Evolutionary conservation across 345 rosid species (phyloP), one percentile per base, ranked within the genome.

Genomic region (Eucalyptus albens): DNA sequence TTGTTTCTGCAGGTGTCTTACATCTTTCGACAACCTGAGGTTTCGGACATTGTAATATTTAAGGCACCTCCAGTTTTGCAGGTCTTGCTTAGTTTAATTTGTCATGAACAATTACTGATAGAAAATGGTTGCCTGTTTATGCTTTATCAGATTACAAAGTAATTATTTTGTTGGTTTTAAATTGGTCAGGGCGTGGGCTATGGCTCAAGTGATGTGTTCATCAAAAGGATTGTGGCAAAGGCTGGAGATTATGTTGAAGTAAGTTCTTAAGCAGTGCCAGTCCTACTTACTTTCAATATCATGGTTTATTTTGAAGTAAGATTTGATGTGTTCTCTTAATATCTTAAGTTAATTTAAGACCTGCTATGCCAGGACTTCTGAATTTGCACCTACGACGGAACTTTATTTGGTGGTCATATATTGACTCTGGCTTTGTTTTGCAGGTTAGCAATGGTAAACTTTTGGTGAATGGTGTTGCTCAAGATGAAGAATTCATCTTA

Each of bases 201-300:
- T 91, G 94, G 93, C 49, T 92, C 95, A 31, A 91, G 93, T 26
- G 99, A 94, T 90, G 98, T 95, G 55, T 96, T 96, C 91, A 95
- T 97, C 45, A 97, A 97, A 91, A 96, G 99, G 92, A 92, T 97
- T 87, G 99, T 97, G 87, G 99, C 99, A 12, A 95, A 92, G 90
- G 98, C 94, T 87, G 98, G 99, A 80, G 99, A 97, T 87, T 91
- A 86, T 92, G 99, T 97, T 88, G 95, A 96, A 91, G 99, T 96
- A 94, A 95, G 97, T 90, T 42, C 87, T 90, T 89, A 81, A 77
- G 85, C 85, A 37, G 85, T 21, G 85, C 85, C 15, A 40, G 27
- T 11, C 29, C 15, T 77, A 37, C 47, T 77, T 77, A 77, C 29
- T 8, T 44, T 21, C 83, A 77, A 21, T 65, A n/a, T 31, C 86